Base-by-base conservation (phyloP, 352 stramenopile genomes). In the Globisporangium uncinulatum region DNA sequence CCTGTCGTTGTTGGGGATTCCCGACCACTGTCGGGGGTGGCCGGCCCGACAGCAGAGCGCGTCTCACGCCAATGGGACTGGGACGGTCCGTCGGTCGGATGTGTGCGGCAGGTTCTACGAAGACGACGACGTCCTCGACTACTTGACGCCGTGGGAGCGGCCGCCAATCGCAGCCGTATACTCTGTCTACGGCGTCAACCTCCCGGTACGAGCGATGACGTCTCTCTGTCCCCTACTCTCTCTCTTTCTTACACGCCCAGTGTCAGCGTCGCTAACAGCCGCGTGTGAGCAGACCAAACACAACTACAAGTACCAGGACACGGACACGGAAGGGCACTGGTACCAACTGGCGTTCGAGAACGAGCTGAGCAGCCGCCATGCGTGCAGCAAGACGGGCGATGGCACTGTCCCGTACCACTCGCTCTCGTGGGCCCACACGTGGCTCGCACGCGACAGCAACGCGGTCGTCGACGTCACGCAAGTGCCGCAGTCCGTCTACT, bases 371-470 rank as follows among this genome's bases (percentile, higher is more conserved):
- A 54, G 69, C 9, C 63, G 69, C 32, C 61, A 70, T 32, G 73
- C 78, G 11, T 93, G 83, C 66, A 71, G 66, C 56, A 89, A 89
- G 59, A 91, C 79, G 3, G 80, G 83, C 14, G 83, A 93, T 46
- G 78, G 67, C 56, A 93, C 83, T 5, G 80, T 89, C 20, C 64
- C 76, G 13, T 93, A 93, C 50, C 80, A 93, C 66, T 93, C 83
- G 29, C 66, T 93, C 13, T 88, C 83, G 8, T 91, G 71, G 73
- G 78, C 79, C 0, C 83, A 93, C 62, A 86, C 78, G 14, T 93
- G 83, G 83, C 70, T 93, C 7, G 80, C 17, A 21, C 42, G 79
- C 9, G 57, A 67, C 4, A 59, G 63, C 15, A 71, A 69, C 0
- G 67, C 66, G 13, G 59, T 63, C 4, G 79, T 92, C 7, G 73